Base-by-base conservation (phyloP, 371 early-diverging fungal species). In the Conidiobolus incongruus region DNA sequence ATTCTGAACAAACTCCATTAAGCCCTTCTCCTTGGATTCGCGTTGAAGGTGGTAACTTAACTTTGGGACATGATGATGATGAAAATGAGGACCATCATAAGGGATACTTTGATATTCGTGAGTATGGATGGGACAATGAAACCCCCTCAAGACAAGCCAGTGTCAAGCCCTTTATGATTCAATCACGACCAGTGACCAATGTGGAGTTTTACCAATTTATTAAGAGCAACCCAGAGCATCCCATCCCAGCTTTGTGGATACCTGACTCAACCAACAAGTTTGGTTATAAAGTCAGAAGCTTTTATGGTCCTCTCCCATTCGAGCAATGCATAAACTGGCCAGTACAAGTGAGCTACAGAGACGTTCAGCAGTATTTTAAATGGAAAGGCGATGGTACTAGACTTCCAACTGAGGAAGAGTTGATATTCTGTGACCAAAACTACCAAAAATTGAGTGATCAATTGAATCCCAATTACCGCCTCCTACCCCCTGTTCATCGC, bases 61-160 rank as follows among this genome's bases (percentile, higher is more conserved):
- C 48, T 0, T 45, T 77, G 17, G 81, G 81, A 11, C 67, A 70
- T 41, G 50, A 75, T 39, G 78, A 75, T 43, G 46, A 52, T 10
- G 77, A 81, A 43, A 31, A 36, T 5, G 29, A 22, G 0, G 72
- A 72, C 39, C 35, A 48, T 26, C 12, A 44, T 21, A 36, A 33
- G 2, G 48, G 49, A 15, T 38, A 33, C 6, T 39, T 52, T 4
- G 33, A 51, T 21, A 39, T 44, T 8, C 44, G 52, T 26, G 47
- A 51, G 2, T 78, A 74, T 62, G 88, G 88, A 12, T 91, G 92
- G 92, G 89, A 88, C 53, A 86, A 82, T 50, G 92, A 91, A 50
- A 55, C 63, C 23, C 85, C 88, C 12, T 28, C 44, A 13, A 52
- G 59, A 2, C 48, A 53, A 21, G 55, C 62, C 6, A 15, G 42